Base-by-base conservation (phyloP, 2,329 filamentous ascomycete genomes). In the Phyllosticta citribraziliensis region DNA sequence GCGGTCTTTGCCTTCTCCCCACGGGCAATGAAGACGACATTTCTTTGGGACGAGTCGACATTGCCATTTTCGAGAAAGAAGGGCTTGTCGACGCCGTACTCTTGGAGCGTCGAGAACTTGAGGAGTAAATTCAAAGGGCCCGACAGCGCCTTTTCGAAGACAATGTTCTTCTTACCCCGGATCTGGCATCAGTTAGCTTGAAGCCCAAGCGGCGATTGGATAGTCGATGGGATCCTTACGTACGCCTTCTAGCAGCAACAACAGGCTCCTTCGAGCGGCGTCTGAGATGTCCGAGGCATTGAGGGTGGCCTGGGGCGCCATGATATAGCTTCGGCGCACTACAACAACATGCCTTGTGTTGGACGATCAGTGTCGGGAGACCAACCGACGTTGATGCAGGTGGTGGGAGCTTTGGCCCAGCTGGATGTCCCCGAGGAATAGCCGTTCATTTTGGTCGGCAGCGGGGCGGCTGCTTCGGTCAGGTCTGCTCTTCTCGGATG, bases 61-160 rank as follows among this genome's bases (percentile, higher is more conserved):
- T 99, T 97, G 70, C 88, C 85, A 76, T 97, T 97, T 75, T 99
- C 94, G 55, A 99, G 81, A 70, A 97, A 88, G 79, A 97, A 99
- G 67, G 97, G 90, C 75, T 96, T 96, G 75, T 97, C 92, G 67
- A 99, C 92, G 30, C 95, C 95, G 78, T 97, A 97, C 70, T 99
- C 94, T 72, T 97, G 91, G 17, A 97, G 82, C 10, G 89, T 93
- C 22, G 93, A 93, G 70, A 97, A 96, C 74, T 97, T 97, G 77
- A 96, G 91, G 67, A 99, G 88, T 63, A 93, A 82, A 63, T 92
- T 91, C 67, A 99, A 83, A 30, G 92, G 90, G 24, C 93, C 94
- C 67, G 93, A 91, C 68, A 99, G 82, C 68, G 87, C 87, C 75
- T 88, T 89, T 74, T 97, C 93, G 71, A 99, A 88, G 58, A 99